These are phyloP conservation scores for Colletotrichum viniferum DNA, from an alignment of 2,329 filamentous ascomycete genomes.

Conservation along the genomic window DNA sequence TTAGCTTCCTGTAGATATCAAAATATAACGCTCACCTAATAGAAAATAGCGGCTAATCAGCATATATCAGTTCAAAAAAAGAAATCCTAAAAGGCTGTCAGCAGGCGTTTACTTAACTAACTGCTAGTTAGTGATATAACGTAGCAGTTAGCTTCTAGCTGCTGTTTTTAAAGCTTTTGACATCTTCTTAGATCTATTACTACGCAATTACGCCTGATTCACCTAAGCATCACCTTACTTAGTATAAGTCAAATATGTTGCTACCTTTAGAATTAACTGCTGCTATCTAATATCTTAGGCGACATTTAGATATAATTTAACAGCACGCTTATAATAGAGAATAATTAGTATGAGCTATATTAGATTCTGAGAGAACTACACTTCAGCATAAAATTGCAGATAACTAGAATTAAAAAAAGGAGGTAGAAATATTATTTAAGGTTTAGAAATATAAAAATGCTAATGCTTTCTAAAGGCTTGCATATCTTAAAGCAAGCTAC, in stretches of 20 bases:
- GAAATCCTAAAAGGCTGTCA: not conserved
- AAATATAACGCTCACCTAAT: too few relatives aligned
- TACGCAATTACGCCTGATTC: not conserved
- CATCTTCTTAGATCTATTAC: not conserved
- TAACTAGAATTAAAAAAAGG: not conserved
- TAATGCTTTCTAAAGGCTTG: not conserved
- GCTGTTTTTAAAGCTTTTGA: not conserved
- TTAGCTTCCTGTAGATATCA: too few relatives aligned
- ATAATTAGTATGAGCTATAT: not conserved
- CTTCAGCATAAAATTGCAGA: not conserved
- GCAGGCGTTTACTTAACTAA: not conserved
- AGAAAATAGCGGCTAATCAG: too few relatives aligned
- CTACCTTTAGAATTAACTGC: not conserved
- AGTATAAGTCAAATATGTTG: not conserved
- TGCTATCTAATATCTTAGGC: not conserved
- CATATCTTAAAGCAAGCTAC: not conserved
- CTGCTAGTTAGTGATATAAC: not conserved
- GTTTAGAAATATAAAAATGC: not conserved
- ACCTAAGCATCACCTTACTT: not conserved
- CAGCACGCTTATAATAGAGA: not conserved
- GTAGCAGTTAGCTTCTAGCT: not conserved
- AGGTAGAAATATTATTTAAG: not conserved
- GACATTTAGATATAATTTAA: not conserved
- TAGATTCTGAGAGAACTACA: not conserved
- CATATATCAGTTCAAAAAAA: too few relatives aligned